Percentiles rank a stretch among this genome's conserved stretches.
These are phyloP conservation scores for Gossypium armourianum DNA, from an alignment of 441 rosid species.

Conservation along the genomic window DNA sequence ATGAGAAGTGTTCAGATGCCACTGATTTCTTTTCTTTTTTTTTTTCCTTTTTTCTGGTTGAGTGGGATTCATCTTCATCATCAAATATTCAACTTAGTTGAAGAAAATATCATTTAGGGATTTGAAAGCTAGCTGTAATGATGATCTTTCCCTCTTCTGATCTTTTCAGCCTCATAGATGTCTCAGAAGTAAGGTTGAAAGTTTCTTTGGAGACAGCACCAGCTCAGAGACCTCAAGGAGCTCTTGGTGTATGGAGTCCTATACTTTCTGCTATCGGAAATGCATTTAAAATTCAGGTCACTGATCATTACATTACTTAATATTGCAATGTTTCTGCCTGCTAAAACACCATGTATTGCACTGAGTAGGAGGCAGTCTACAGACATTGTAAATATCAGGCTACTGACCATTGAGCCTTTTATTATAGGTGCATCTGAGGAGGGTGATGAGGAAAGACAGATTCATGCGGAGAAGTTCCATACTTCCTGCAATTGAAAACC, in stretches of 20 bases:
- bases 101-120: conserved; percentile 2
- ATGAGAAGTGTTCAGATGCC: neutral
- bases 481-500: conserved; percentile 71
- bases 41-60: neutral
- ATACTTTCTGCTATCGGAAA: conserved; percentile 90
- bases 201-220: conserved; percentile 85
- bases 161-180: conserved; percentile 76
- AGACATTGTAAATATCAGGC: neutral
- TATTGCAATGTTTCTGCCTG: conserved; percentile 6
- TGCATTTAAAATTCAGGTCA: conserved; percentile 92
- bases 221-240: conserved; percentile 85
- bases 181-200: conserved; percentile 87
- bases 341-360: neutral
- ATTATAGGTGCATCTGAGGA: conserved; percentile 78
- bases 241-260: conserved; percentile 97
- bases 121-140: conserved; percentile 6
- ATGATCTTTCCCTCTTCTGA: conserved; percentile 4
- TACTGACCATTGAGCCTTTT: conserved; percentile 3
- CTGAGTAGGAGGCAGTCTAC: neutral
- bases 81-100: neutral
- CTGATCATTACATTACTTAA: conserved; percentile 14
- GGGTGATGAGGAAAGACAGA: conserved; percentile 85
- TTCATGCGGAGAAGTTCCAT: conserved; percentile 92
- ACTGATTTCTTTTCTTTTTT: neutral
- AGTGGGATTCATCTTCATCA: neutral